Conservation (phyloP, 2,329 filamentous ascomycete species). For the Knoxdaviesia proteae region DNA sequence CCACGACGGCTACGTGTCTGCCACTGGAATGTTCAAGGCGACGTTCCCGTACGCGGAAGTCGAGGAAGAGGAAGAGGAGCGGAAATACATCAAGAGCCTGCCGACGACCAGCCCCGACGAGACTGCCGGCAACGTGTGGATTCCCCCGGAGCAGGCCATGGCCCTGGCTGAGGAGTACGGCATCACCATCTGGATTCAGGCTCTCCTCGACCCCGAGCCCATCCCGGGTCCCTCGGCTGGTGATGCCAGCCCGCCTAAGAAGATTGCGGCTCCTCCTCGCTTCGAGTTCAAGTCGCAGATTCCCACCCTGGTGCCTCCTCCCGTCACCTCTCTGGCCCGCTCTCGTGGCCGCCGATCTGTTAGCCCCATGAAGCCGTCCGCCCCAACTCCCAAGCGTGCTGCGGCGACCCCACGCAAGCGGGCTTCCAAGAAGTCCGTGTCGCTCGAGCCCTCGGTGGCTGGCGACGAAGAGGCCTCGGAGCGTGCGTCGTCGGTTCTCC, state of each 20-base stretch:
- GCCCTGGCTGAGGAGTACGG: conserved; percentile 70
- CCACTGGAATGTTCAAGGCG: conserved; percentile 84
- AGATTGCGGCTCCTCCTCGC: conserved; percentile 62
- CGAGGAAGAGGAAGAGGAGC: conserved; percentile 54
- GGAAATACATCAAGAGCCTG: conserved; percentile 67
- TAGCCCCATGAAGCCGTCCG: conserved; percentile 28
- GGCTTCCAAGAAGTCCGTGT: conserved; percentile 2
- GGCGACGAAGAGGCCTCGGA: background rate
- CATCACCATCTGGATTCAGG: conserved; percentile 71
- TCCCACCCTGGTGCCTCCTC: conserved; percentile 25
- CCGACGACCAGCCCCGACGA: conserved; percentile 70
- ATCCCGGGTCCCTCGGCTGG: conserved; percentile 37
- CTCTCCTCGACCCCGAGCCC: conserved; percentile 73
- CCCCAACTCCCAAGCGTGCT: conserved; percentile 32
- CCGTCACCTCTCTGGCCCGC: conserved; percentile 21
- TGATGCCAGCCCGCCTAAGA: conserved; percentile 48
- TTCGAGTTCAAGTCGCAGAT: conserved; percentile 36
- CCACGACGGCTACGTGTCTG: conserved; percentile 65
- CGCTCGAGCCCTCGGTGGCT: conserved; percentile 1
- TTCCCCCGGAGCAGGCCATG: conserved; percentile 64
- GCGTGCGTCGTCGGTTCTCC: too few relatives aligned
- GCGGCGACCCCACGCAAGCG: conserved; percentile 3
- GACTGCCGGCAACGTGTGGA: conserved; percentile 93
- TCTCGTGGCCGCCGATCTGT: conserved; percentile 32
- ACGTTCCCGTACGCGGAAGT: conserved; percentile 61